These are phyloP conservation scores for Lyophyllum atratum DNA, from an alignment of 768 basidiomycete species.

Conservation along the genomic window DNA sequence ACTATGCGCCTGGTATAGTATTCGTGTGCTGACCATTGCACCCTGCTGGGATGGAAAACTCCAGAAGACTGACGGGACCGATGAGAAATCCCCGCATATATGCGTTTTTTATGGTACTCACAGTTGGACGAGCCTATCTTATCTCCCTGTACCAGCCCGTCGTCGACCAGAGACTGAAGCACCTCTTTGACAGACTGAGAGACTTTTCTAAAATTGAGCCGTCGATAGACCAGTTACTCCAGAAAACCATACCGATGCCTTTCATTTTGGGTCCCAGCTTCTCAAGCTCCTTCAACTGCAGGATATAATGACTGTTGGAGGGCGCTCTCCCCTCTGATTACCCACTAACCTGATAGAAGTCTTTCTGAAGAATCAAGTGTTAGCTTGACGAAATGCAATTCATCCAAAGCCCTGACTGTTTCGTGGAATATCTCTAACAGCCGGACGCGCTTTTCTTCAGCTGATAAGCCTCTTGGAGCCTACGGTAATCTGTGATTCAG, in stretches of 20 bases:
- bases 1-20: not conserved
- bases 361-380: slow-evolving; percentile 52
- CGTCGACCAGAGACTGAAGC: slow-evolving; percentile 83
- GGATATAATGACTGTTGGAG: not conserved
- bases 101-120: slow-evolving; percentile 35
- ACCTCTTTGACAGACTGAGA: slow-evolving; percentile 93
- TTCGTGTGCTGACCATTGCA: slow-evolving; percentile 51
- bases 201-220: slow-evolving; percentile 44
- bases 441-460: slow-evolving; percentile 88
- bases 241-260: slow-evolving; percentile 67
- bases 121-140: slow-evolving; percentile 97
- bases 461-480: slow-evolving; percentile 85
- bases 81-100: slow-evolving; percentile 20
- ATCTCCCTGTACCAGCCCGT: slow-evolving; percentile 82
- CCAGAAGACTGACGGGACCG: slow-evolving; percentile 75
- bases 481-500: slow-evolving; percentile 20
- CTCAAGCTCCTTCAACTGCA: slow-evolving; percentile 87
- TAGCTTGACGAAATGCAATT: not conserved
- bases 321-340: not conserved
- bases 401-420: slow-evolving; percentile 47
- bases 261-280: slow-evolving; percentile 88
- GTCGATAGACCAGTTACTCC: not conserved
- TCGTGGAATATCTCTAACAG: slow-evolving; percentile 94
- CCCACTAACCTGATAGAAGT: slow-evolving; percentile 68
- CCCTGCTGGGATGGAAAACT: slow-evolving; percentile 92